Evolutionary conservation across 441 rosid species (phyloP), one percentile per base, ranked within the genome.

Genomic region (Mallotus japonicus): DNA sequence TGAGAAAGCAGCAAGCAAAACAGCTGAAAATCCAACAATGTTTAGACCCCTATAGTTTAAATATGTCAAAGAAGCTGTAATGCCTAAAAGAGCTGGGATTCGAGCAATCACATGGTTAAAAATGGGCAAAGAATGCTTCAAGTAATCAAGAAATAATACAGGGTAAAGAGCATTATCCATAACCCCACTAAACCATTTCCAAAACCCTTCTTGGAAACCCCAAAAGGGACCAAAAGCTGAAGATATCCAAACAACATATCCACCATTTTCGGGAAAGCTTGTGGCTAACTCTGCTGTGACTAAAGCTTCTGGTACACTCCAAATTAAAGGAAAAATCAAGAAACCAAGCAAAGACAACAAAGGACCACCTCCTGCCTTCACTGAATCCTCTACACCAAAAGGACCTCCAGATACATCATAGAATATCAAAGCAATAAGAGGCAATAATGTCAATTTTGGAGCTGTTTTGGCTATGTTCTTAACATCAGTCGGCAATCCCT

Each of bases 151-250:
- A 71, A 95, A 92, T 77, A 92, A 62, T 0, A 92, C 96, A 57
- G 97, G 99, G 72, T 95, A 92, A 6, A 95, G 86, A 50, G 98
- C 98, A 87, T 93, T 91, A 73, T 93, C 98, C 88, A 93, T 90
- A 69, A 93, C 97, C 61, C 98, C 97, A 83, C 99, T 95, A 72
- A 95, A 83, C 97, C 97, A 92, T 86, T 95, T 95, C 97, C 97
- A 89, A 62, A 88, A 91, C 16, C 99, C 97, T 83, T 95, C 96
- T 50, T 92, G 97, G 73, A 92, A 92, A 11, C 97, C 97, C 99
- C 99, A 92, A 64, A 91, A 95, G 22, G 92, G 88, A 62, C 97
- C 97, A 79, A 92, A 91, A 16, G 99, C 97, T 19, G 97, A 87
- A 72, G 99, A 87, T 54, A 92, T 85, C 99, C 99, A 95, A 61